Percentiles rank a stretch among this genome's conserved stretches.
These are phyloP conservation scores for Tetrahymena malaccensis DNA, from an alignment of 73 alveolate genomes.

Conservation along the genomic window DNA sequence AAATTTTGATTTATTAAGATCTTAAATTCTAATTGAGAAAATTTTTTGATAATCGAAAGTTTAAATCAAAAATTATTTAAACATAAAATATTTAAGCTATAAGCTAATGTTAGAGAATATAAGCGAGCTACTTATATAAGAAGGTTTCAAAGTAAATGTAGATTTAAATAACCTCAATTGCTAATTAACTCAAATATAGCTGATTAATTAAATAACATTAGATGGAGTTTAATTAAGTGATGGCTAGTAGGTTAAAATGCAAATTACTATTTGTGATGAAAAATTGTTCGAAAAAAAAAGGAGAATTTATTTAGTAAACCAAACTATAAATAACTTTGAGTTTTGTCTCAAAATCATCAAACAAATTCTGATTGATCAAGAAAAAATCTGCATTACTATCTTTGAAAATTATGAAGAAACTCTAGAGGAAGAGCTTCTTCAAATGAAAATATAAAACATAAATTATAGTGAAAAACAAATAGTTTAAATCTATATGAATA, in stretches of 20 bases:
- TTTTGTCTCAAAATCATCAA: background rate
- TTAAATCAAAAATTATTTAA: background rate
- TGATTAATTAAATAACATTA: background rate
- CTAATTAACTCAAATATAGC: no score
- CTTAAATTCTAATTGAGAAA: no score
- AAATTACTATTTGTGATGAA: background rate
- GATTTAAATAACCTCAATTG: background rate
- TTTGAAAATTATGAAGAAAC: background rate
- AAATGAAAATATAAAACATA: background rate
- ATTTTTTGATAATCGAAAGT: background rate
- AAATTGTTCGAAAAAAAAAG: background rate
- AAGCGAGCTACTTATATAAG: background rate
- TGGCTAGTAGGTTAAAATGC: background rate
- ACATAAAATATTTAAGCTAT: background rate
- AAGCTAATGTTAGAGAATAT: background rate
- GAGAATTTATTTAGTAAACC: background rate
- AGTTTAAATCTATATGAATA: background rate
- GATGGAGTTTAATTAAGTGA: background rate
- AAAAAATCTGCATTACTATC: background rate
- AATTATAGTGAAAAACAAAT: background rate
- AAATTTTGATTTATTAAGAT: no score
- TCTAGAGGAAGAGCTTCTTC: background rate
- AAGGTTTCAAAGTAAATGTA: background rate
- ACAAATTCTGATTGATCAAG: background rate
- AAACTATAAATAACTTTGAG: background rate